phyloP scores from a whole-genome alignment of 768 basidiomycete species.

The Russula foetens region DNA sequence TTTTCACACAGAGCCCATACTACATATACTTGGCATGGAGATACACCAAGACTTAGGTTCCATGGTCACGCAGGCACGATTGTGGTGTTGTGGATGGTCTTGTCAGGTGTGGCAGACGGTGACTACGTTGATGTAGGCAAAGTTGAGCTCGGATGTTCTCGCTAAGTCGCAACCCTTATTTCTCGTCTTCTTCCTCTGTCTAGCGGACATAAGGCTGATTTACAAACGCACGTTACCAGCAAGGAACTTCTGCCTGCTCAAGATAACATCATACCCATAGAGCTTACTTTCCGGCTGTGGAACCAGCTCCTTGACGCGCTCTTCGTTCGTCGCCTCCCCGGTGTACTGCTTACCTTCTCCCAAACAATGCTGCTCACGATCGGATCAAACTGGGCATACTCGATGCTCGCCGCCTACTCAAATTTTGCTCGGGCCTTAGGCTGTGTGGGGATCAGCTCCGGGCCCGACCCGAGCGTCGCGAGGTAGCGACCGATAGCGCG shows the following conservation, averaged over 20 bases:
- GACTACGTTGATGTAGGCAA: no score
- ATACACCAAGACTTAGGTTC: no score
- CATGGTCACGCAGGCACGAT: no score
- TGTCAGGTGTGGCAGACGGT: no score
- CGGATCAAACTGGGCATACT: constrained; percentile 14
- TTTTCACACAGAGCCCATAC: no score
- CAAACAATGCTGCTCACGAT: background rate
- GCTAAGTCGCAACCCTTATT: no score
- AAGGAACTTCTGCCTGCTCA: constrained; percentile 14
- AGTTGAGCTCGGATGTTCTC: no score
- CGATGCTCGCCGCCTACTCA: constrained; percentile 26
- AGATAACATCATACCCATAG: background rate
- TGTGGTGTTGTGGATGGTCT: no score
- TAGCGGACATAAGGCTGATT: no score
- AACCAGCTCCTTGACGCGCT: background rate
- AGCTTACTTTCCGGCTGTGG: background rate
- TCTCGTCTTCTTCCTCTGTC: no score
- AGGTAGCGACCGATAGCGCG: constrained; percentile 22
- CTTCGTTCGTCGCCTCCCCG: background rate
- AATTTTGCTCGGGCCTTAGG: constrained; percentile 21
- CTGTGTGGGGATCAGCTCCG: constrained; percentile 20
- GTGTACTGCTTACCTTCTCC: background rate
- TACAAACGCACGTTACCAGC: constrained; percentile 10
- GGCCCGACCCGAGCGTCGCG: constrained; percentile 21
- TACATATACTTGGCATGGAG: no score